Evolutionary conservation across 2,329 filamentous ascomycete species (phyloP), one percentile per base, ranked within the genome.

Genomic region (Penicillium sp.): DNA sequence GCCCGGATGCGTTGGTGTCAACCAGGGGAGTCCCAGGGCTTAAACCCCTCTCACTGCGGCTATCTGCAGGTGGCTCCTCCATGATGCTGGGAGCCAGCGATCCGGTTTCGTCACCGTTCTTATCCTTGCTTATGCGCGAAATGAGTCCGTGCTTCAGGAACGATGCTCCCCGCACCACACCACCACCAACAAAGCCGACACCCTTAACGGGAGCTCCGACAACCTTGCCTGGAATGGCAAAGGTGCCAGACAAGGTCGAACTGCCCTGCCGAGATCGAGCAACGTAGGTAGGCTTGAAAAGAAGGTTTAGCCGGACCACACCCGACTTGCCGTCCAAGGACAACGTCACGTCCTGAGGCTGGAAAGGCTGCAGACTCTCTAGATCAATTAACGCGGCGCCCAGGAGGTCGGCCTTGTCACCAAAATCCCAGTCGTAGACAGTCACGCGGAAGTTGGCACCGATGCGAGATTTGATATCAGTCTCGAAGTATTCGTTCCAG

Each of bases 401-500:
- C n/a, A 98, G 70, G 60, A 84, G 85, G 64, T 98, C 92, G 1
- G 89, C 87, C 65, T 89, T 90, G 62, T 94, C 88, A 32, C 86
- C 90, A 70, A 96, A 94, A 62, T 98, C 92, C 78, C 90, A 98
- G 60, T 98, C 92, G 61, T 82, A 94, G 2, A 96, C 81, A 39
- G 85, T 84, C 55, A 87, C 80, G 20, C 74, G 75, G 66, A 98
- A 92, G 16, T 92, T 78, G 25, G 89, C 84, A 0, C 76, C 87
- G 11, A 88, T 95, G 41, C 92, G 77, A 10, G 88, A 94, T 12
- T 85, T 80, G 35, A 98, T 71, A 1, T 80, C 73, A 1, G 86
- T 74, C 62, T 95, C 89, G 56, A 98, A 98, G 63, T 80, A 89
- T 60, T 98, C 92, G 59, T 96, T 96, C 93, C 93, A 98, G 0